Percentiles rank a stretch among this genome's conserved stretches.
These are phyloP conservation scores for Brettanomyces nanus DNA, from an alignment of 805 yeast species.

Conservation along the genomic window DNA sequence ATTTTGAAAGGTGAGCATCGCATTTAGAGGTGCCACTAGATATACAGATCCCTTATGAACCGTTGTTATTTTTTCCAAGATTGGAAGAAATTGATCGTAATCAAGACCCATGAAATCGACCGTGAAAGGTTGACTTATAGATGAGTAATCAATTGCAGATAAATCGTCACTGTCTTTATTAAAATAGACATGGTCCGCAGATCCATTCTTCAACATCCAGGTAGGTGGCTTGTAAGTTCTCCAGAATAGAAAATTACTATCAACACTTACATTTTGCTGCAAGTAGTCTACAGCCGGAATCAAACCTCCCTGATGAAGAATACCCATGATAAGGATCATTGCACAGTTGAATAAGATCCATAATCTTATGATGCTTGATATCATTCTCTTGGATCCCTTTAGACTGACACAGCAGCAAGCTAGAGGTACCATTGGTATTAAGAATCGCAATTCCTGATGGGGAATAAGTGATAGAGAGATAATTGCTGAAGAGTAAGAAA, in stretches of 20 bases:
- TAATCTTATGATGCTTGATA: conserved; percentile 22
- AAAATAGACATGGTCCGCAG: not conserved
- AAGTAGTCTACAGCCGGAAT: conserved; percentile 51
- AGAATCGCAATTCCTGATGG: conserved; percentile 90
- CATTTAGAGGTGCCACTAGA: conserved; percentile 24
- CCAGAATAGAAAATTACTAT: conserved; percentile 68
- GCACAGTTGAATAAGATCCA: conserved; percentile 63
- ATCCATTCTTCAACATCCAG: conserved; percentile 45
- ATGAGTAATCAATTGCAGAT: conserved; percentile 9
- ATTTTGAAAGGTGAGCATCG: conserved; percentile 13
- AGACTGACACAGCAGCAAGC: conserved; percentile 2
- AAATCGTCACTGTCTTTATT: conserved; percentile 20
- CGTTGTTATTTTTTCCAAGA: conserved; percentile 3
- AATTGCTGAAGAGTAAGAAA: conserved; percentile 57
- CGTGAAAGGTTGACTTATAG: conserved; percentile 11
- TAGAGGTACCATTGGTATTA: conserved; percentile 72
- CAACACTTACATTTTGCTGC: conserved; percentile 9
- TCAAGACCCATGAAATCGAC: conserved; percentile 43
- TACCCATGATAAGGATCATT: conserved; percentile 64
- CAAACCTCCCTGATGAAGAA: conserved; percentile 86
- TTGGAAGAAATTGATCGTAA: conserved; percentile 14
- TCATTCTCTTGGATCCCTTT: conserved; percentile 1
- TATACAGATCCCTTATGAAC: conserved; percentile 4
- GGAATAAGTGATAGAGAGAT: conserved; percentile 60
- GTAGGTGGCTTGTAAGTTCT: conserved; percentile 90